phyloP scores from a whole-genome alignment of 805 yeast genomes.

The Candida silvicultrix region DNA sequence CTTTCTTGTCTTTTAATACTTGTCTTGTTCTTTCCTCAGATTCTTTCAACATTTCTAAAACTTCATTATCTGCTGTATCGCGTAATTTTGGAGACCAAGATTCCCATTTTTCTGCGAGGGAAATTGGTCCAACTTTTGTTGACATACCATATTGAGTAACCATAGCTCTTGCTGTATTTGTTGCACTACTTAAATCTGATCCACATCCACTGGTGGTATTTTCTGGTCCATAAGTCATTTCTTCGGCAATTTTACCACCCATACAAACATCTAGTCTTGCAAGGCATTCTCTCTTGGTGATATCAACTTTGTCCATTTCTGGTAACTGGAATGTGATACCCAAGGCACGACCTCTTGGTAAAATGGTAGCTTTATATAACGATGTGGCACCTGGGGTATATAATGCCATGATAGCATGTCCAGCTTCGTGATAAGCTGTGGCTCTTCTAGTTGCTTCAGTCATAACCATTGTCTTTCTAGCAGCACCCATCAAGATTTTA shows the following conservation, averaged over 20 bases:
- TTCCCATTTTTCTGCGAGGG: slow-evolving; percentile 86
- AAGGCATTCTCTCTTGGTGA: slow-evolving; percentile 80
- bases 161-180: slow-evolving; percentile 93
- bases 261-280: slow-evolving; percentile 94
- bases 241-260: slow-evolving; percentile 99
- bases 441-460: slow-evolving; percentile 91
- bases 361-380: slow-evolving; percentile 90
- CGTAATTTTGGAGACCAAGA: slow-evolving; percentile 88
- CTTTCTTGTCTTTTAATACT: slow-evolving; percentile 51
- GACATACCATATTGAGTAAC: slow-evolving; percentile 97
- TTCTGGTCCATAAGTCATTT: slow-evolving; percentile 81
- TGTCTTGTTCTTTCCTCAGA: slow-evolving; percentile 78
- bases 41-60: slow-evolving; percentile 62
- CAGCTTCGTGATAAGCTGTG: slow-evolving; percentile 98
- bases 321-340: slow-evolving; percentile 98
- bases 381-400: slow-evolving; percentile 93
- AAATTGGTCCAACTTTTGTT: slow-evolving; percentile 87
- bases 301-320: slow-evolving; percentile 95
- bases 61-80: slow-evolving; percentile 90
- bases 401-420: slow-evolving; percentile 98
- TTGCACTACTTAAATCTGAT: slow-evolving; percentile 84
- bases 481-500: slow-evolving; percentile 96
- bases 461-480: slow-evolving; percentile 94
- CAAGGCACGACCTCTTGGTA: slow-evolving; percentile 94
- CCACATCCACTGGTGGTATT: slow-evolving; percentile 96